Evolutionary conservation across 2,329 filamentous ascomycete species (phyloP), one percentile per base, ranked within the genome.

Genomic region (Colletotrichum chrysophilum): DNA sequence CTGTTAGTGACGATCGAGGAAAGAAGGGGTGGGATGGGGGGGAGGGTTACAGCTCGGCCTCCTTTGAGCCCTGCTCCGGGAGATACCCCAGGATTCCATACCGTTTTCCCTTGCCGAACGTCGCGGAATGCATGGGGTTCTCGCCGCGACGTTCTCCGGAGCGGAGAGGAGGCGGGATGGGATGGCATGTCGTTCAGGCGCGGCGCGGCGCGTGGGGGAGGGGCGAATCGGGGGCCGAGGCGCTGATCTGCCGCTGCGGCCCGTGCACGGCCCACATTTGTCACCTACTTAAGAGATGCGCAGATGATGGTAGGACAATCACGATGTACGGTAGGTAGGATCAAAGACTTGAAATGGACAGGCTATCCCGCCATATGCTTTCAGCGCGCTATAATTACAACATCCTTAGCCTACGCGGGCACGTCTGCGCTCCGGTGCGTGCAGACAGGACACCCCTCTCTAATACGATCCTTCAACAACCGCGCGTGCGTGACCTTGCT

Each of bases 401-500:
- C n/a, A 12, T 2, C 38, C 38, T 1, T 55, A 13, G 24, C 14
- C 36, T 66, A 76, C 21, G 48, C 58, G 8, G 64, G 10, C 34
- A 76, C 34, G 9, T 76, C 56, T 12, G 67, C 70, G 26, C 34
- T 52, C 34, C 48, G 62, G 14, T 68, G 70, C 4, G 70, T 81
- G 80, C 92, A 94, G 21, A 93, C 86, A 0, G 92, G 91, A 84
- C 93, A 95, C 0, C 93, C 93, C 10, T 88, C 89, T 61, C 88
- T 86, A 43, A 96, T 89, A 76, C 91, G 91, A 80, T 96, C 94
- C 78, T 93, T 90, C 75, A 98, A 85, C 70, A 98, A 83, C 77
- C 95, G 91, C 52, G 96, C 96, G 82, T 95, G 95, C 78, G 94
- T 97, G 32, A 98, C 95, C 85, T 98, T 98, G 34, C 93, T 92